phyloP scores from a whole-genome alignment of 441 rosid genomes.

The Syzygium malaccense region DNA sequence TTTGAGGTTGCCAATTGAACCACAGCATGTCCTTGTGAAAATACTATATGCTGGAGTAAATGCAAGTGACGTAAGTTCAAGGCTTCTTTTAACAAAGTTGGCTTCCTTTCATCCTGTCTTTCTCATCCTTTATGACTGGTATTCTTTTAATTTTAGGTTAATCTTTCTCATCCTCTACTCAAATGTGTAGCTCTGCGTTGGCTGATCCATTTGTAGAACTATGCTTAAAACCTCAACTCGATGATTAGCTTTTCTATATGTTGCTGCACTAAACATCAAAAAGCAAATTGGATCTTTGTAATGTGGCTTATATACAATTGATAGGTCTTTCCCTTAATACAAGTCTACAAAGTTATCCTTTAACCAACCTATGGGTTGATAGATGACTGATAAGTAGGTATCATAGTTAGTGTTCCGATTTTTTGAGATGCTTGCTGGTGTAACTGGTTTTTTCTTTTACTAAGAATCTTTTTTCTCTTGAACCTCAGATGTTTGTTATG shows the following conservation, averaged over 20 bases:
- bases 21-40: conserved; percentile 75
- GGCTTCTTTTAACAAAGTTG: conserved; percentile 4
- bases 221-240: background rate
- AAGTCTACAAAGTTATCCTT: background rate
- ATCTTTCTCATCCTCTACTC: background rate
- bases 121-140: background rate
- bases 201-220: background rate
- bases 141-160: background rate
- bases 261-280: background rate
- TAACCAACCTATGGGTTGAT: background rate
- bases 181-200: background rate
- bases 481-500: background rate
- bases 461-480: background rate
- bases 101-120: background rate
- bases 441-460: background rate
- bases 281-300: background rate
- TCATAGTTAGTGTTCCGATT: background rate
- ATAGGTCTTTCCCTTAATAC: background rate
- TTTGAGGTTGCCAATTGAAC: conserved; percentile 55
- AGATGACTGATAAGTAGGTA: background rate
- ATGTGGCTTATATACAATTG: background rate
- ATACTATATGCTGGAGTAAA: conserved; percentile 92
- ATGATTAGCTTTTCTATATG: background rate
- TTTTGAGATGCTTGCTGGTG: background rate
- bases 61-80: conserved; percentile 97